Percentiles rank a stretch among this genome's conserved stretches.
phyloP scores from a whole-genome alignment of 2,329 filamentous ascomycete species.

The Trichocomaceae sp. region DNA sequence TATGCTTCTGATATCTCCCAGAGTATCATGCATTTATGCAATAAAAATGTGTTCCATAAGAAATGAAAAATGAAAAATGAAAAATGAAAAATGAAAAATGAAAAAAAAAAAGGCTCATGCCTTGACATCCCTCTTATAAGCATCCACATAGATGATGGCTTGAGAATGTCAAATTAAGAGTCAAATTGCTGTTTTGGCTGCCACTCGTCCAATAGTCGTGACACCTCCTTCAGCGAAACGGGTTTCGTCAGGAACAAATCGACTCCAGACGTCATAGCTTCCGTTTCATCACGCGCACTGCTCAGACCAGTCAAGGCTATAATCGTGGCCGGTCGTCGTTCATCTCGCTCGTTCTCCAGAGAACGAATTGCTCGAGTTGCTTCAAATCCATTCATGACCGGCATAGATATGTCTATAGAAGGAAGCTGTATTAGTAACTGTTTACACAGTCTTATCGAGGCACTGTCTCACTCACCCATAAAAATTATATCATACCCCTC shows the following conservation, averaged over 20 bases:
- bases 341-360: constrained; percentile 32
- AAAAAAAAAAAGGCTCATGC: background rate
- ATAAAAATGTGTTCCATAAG: background rate
- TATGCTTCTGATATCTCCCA: constrained; percentile 13
- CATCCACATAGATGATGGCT: background rate
- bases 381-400: constrained; percentile 44
- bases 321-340: constrained; percentile 31
- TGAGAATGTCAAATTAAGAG: background rate
- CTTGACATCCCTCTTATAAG: background rate
- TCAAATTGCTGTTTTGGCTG: constrained; percentile 22
- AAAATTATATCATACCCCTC: constrained; percentile 41
- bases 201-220: constrained; percentile 33
- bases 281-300: constrained; percentile 37
- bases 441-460: background rate
- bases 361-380: constrained; percentile 42
- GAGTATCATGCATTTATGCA: constrained; percentile 7
- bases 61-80: background rate
- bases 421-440: background rate
- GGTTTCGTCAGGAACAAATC: constrained; percentile 45
- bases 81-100: background rate
- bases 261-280: constrained; percentile 39
- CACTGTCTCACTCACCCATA: constrained; percentile 29
- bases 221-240: constrained; percentile 40
- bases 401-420: constrained; percentile 41
- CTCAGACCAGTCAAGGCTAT: constrained; percentile 43